Evolutionary conservation across 148 eudicot species (phyloP), one percentile per base, ranked within the genome.

Genomic region (Persicaria tinctoria): DNA sequence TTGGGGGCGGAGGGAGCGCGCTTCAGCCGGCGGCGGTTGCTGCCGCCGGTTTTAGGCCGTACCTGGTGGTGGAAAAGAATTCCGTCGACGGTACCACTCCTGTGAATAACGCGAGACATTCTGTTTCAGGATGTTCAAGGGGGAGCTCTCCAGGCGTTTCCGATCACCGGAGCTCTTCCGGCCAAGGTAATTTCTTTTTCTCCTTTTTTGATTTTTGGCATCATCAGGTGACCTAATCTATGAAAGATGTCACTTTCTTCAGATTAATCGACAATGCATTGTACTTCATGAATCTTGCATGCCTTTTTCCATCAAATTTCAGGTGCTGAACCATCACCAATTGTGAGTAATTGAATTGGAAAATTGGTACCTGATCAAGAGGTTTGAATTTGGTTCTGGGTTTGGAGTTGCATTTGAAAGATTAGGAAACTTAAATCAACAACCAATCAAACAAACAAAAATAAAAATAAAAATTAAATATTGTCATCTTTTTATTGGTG

Each of bases 101-200:
- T 20, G 38, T 20, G 27, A 12, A 62, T 7, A 62, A 17, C 13
- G 46, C 12, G 16, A 45, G 27, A 45, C 46, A 66, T n/a, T 45
- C 70, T 2, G 70, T 32, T 66, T 66, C 82, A 5, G 77, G 85
- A 75, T 85, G 84, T 18, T 66, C 76, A 63, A 32, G 64, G 38
- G 38, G 64, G 11, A 59, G 68, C 73, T 85, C 90, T 0, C 73
- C 87, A 14, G 87, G 74, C 2, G 75, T 72, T 78, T 85, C 87
- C 6, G 88, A 90, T 74, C 38, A 63, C 1, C 45, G 70, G 46
- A 83, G 83, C 76, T 78, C 80, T 7, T 85, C 85, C 51, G 80
- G 50, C 44, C 83, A 82, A 81, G 95, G 92, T 90, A 20, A 1
- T 6, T 2, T 10, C 23, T 14, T 55, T 14, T 5, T 55, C 20